A percentile compares a stretch with the other conserved stretches of the same genome.
phyloP scores from a whole-genome alignment of 1,284 basidiomycete species.

The Sanguinoderma infundibulare region DNA sequence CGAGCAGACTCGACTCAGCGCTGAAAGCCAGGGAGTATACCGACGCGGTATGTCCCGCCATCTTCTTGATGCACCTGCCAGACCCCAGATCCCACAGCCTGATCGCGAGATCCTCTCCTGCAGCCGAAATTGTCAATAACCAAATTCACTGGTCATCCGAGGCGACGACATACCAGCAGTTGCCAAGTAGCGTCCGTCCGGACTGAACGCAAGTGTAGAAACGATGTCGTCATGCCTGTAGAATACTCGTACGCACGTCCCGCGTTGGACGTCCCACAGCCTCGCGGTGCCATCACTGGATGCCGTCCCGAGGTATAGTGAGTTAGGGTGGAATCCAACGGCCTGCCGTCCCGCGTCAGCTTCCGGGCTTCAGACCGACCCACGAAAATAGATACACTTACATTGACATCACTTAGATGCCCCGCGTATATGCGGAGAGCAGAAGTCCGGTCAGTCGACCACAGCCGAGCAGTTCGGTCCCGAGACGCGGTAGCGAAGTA shows the following conservation, averaged over 20 bases:
- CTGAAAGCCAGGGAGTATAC: constrained; percentile 93
- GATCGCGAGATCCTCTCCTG: constrained; percentile 91
- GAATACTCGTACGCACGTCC: constrained; percentile 93
- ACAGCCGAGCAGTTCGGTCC: constrained; percentile 93
- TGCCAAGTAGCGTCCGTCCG: constrained; percentile 93
- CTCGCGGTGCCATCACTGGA: constrained; percentile 96
- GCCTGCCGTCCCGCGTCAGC: constrained; percentile 60
- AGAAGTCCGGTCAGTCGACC: constrained; percentile 92
- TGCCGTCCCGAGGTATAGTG: constrained; percentile 95
- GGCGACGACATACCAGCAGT: constrained; percentile 69
- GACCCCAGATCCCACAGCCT: constrained; percentile 97
- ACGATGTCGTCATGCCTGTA: constrained; percentile 93
- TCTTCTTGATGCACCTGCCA: constrained; percentile 93
- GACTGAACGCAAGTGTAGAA: constrained; percentile 88
- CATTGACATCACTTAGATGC: constrained; percentile 96
- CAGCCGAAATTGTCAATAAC: constrained; percentile 8
- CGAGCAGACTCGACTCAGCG: constrained; percentile 87
- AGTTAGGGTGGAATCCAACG: constrained; percentile 96
- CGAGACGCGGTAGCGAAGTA: constrained; percentile 97
- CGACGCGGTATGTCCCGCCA: constrained; percentile 91
- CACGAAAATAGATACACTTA: constrained; percentile 46
- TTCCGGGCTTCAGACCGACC: no score
- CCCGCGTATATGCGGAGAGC: constrained; percentile 95
- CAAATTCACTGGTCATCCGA: not conserved
- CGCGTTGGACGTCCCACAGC: constrained; percentile 98